Conservation (phyloP, 2,329 filamentous ascomycete species). For the Trichoderma guizhouense region DNA sequence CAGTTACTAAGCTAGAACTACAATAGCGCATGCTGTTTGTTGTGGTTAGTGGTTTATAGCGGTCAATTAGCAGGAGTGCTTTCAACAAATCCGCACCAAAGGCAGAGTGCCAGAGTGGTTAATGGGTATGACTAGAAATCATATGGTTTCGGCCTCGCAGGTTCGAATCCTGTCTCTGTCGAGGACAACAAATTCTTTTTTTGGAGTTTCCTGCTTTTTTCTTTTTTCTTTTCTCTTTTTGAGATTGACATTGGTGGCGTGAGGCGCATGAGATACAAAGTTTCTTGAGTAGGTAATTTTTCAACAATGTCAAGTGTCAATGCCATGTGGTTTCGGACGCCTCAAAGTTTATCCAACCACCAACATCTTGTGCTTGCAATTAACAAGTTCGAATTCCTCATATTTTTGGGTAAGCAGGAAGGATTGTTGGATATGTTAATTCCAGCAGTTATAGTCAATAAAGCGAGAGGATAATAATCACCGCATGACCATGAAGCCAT, state of each 20-base stretch:
- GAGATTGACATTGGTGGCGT: neutral
- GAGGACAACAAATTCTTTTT: slow-evolving; percentile 18
- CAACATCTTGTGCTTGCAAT: neutral
- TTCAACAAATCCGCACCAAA: neutral
- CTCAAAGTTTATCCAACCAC: neutral
- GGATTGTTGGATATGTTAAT: neutral
- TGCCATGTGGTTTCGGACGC: neutral
- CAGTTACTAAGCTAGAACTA: neutral
- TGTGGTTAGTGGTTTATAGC: neutral
- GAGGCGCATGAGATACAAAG: too few species aligned
- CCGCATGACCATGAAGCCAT: neutral
- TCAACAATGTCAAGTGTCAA: too few species aligned
- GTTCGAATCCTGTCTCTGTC: slow-evolving; percentile 35
- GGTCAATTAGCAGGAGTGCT: fast-evolving
- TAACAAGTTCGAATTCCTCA: neutral
- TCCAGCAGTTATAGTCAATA: neutral
- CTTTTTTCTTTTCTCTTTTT: neutral
- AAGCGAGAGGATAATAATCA: neutral
- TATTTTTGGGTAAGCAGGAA: too few species aligned
- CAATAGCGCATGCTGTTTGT: too few species aligned
- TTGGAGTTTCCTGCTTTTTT: neutral
- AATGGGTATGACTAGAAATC: slow-evolving; percentile 15
- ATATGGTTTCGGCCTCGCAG: slow-evolving; percentile 27
- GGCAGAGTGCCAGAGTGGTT: slow-evolving; percentile 13
- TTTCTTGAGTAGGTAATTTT: too few species aligned